These are phyloP conservation scores for Eimeria necatrix DNA, from an alignment of 169 alveolate genomes.

Conservation along the genomic window DNA sequence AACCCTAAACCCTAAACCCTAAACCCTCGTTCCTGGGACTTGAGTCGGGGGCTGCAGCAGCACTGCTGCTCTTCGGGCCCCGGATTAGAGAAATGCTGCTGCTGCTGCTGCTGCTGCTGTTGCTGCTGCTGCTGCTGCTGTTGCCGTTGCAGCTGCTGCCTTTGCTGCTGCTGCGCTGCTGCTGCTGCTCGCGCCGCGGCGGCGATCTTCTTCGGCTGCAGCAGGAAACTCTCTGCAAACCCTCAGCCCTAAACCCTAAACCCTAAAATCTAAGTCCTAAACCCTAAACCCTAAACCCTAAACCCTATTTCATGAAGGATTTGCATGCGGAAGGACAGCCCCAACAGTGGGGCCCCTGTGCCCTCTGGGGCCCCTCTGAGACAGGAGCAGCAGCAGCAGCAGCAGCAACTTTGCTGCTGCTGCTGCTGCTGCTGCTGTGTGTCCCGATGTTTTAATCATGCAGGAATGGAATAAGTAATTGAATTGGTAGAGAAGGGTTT, in stretches of 20 bases:
- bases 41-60: not conserved
- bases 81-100: not conserved
- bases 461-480: not conserved
- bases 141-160: not conserved
- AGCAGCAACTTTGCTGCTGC: not conserved
- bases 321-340: not conserved
- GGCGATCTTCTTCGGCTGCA: not conserved
- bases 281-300: not conserved
- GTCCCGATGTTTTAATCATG: not conserved
- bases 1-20: conserved; percentile 33
- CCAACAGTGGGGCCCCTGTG: conserved; percentile 9
- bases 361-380: not conserved
- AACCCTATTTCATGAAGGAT: too few species aligned
- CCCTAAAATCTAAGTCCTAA: conserved; percentile 14
- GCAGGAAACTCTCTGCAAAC: not conserved
- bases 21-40: not conserved
- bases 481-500: not conserved
- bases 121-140: not conserved
- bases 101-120: not conserved
- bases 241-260: conserved; percentile 12
- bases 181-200: not conserved
- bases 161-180: conserved; percentile 15
- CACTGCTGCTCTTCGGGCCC: not conserved
- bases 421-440: not conserved
- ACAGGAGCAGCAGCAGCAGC: conserved; percentile 15